These are phyloP conservation scores for Auriscalpium vulgare DNA, from an alignment of 768 basidiomycete genomes.

Conservation along the genomic window DNA sequence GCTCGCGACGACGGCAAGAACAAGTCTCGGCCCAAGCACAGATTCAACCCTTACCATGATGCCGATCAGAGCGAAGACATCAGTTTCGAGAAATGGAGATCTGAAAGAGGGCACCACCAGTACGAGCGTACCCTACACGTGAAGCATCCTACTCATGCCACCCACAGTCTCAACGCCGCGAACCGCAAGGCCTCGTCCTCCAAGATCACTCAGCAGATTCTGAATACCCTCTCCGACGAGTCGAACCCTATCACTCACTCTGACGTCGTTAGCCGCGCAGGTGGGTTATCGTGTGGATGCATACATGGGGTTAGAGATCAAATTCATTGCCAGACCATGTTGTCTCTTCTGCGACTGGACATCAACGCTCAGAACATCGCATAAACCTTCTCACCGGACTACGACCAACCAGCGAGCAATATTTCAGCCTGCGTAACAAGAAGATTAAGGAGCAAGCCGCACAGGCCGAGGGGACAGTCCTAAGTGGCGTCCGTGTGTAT, in stretches of 20 bases:
- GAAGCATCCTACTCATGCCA: too few species aligned
- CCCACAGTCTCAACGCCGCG: neutral
- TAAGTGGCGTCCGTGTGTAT: slow-evolving; percentile 47
- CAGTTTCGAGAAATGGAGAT: slow-evolving; percentile 21
- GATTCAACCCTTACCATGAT: slow-evolving; percentile 24
- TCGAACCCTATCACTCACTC: slow-evolving; percentile 79
- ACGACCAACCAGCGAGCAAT: slow-evolving; percentile 11
- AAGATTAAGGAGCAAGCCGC: slow-evolving; percentile 23
- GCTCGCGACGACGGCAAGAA: slow-evolving; percentile 12
- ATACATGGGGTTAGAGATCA: slow-evolving; percentile 1
- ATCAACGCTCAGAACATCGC: slow-evolving; percentile 24
- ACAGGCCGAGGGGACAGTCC: slow-evolving; percentile 15
- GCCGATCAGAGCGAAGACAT: slow-evolving; percentile 17
- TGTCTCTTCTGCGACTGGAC: slow-evolving; percentile 47
- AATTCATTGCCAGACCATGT: slow-evolving; percentile 38
- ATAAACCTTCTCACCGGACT: too few species aligned
- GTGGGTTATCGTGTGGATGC: slow-evolving; percentile 26
- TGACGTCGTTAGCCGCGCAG: slow-evolving; percentile 52
- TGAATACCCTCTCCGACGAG: slow-evolving; percentile 52
- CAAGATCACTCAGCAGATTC: slow-evolving; percentile 49
- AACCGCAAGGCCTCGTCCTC: neutral
- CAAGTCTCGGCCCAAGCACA: slow-evolving; percentile 15
- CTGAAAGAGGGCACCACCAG: slow-evolving; percentile 17
- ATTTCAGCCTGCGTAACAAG: slow-evolving; percentile 16
- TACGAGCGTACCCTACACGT: slow-evolving; percentile 6